Evolutionary conservation across 2,329 filamentous ascomycete genomes (phyloP).

Genomic region (Zarea fungicola): DNA sequence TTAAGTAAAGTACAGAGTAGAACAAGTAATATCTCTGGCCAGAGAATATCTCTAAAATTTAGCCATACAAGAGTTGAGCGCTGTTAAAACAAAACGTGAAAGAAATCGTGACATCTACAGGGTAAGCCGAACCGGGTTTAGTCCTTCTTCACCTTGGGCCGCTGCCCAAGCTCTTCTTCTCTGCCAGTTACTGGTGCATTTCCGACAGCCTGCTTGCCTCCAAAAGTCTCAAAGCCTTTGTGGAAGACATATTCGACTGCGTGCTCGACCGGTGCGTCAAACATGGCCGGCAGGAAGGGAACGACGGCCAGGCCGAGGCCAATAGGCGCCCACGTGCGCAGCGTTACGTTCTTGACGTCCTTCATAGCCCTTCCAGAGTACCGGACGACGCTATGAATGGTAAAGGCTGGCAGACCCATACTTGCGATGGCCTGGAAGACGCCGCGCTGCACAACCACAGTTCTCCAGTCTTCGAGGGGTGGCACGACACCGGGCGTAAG

Average conservation of each 20-base stretch:
- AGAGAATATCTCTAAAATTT: not conserved
- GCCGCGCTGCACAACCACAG: constrained; percentile 85
- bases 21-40: not conserved
- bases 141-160: constrained; percentile 43
- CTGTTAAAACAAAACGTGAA: constrained; percentile 1
- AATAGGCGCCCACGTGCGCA: constrained; percentile 87
- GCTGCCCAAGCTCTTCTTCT: constrained; percentile 35
- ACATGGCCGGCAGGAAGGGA: constrained; percentile 76
- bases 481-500: constrained; percentile 43
- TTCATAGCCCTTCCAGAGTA: constrained; percentile 88
- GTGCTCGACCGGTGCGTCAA: constrained; percentile 88
- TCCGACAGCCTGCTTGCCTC: constrained; percentile 55
- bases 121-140: constrained; percentile 20
- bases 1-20: not conserved
- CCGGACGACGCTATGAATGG: constrained; percentile 85
- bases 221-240: constrained; percentile 68
- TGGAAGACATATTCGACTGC: constrained; percentile 90
- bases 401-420: constrained; percentile 92
- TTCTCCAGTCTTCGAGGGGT: constrained; percentile 81
- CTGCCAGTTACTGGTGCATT: constrained; percentile 48
- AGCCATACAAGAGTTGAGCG: not conserved
- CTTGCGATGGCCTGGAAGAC: constrained; percentile 87
- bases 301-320: constrained; percentile 74
- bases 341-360: constrained; percentile 64
- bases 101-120: not conserved